These are phyloP conservation scores for Tinospora cordifolia DNA, from an alignment of 164 flowering plant genomes.

Conservation along the genomic window DNA sequence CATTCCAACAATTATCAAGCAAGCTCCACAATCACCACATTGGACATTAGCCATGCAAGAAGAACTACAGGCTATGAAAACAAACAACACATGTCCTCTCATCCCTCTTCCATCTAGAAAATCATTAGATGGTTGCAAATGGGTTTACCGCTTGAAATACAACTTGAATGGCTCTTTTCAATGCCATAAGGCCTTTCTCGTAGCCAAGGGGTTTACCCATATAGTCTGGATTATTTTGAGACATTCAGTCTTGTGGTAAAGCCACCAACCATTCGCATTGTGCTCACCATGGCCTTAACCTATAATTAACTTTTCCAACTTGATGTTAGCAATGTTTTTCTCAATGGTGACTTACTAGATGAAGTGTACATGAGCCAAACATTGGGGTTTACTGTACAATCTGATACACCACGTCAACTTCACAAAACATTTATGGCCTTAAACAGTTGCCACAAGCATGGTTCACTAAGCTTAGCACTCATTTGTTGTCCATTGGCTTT, in stretches of 20 bases:
- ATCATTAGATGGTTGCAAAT: too few species aligned
- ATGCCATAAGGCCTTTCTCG: too few species aligned
- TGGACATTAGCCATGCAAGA: too few species aligned
- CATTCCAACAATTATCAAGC: too few species aligned
- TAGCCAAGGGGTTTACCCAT: too few species aligned
- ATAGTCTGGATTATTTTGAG: not conserved
- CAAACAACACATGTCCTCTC: too few species aligned
- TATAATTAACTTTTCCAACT: not conserved
- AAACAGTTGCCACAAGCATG: conserved; percentile 1
- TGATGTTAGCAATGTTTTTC: not conserved
- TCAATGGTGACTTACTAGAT: not conserved
- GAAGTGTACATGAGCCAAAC: not conserved
- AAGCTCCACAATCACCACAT: too few species aligned
- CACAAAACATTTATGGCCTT: not conserved
- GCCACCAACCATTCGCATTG: not conserved
- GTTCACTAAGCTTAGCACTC: not conserved
- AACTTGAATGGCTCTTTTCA: too few species aligned
- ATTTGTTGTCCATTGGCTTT: not conserved
- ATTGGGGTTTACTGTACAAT: not conserved
- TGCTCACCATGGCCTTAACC: not conserved
- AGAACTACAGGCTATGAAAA: too few species aligned
- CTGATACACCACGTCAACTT: not conserved
- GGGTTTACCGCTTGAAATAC: too few species aligned
- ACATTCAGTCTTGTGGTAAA: not conserved
- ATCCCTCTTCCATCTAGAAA: too few species aligned